Percentiles rank a stretch among this genome's conserved stretches.
Evolutionary conservation across 208 protist species (phyloP).

Genomic region (Spongospora subterranea): DNA sequence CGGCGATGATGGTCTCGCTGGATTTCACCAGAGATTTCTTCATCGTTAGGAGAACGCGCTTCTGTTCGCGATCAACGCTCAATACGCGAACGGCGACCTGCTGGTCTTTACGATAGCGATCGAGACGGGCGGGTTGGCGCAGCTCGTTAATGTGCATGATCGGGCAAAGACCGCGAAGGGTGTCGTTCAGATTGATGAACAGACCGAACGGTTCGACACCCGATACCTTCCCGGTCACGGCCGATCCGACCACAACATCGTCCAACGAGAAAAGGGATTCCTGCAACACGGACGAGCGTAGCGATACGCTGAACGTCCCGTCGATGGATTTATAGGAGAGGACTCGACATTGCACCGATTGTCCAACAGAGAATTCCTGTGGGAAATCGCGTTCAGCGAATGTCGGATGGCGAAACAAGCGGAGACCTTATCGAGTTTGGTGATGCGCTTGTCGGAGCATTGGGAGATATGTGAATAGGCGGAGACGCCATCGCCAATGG

Average conservation of each 20-base stretch:
- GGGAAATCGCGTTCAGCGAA: background rate
- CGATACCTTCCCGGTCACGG: background rate
- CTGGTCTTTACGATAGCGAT: background rate
- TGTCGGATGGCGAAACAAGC: background rate
- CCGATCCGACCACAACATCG: background rate
- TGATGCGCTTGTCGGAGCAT: slow-evolving; percentile 44
- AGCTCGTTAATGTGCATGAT: background rate
- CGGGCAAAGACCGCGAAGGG: background rate
- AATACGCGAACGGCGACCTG: background rate
- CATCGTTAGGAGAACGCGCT: background rate
- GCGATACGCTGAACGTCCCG: background rate
- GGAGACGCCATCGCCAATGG: background rate
- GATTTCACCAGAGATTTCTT: slow-evolving; percentile 6
- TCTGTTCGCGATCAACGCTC: background rate
- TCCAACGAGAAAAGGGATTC: background rate
- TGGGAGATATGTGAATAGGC: slow-evolving; percentile 42
- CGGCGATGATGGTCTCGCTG: background rate
- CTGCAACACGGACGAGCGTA: background rate
- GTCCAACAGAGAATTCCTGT: background rate
- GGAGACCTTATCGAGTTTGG: slow-evolving; percentile 43
- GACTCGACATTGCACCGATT: background rate
- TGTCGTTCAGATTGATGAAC: background rate
- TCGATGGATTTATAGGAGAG: slow-evolving; percentile 44
- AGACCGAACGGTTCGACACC: background rate
- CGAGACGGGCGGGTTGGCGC: background rate